A percentile compares a stretch with the other conserved stretches of the same genome.
Conservation (phyloP, 2,329 filamentous ascomycete genomes). For the Aspergillus costaricaensis region DNA sequence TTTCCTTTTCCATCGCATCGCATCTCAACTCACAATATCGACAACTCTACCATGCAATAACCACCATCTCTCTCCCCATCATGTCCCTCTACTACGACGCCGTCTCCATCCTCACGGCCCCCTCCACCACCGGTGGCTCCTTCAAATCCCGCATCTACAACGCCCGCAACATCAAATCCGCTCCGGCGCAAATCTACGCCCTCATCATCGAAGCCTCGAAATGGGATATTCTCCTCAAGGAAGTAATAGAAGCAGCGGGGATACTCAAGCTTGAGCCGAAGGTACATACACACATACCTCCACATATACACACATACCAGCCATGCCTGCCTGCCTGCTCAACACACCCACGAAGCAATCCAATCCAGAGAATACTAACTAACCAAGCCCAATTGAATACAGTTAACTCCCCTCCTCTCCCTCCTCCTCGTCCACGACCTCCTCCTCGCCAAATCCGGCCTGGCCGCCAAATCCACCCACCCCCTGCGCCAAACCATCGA, state of each 20-base stretch:
- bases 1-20: constrained; percentile 2
- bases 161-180: constrained; percentile 72
- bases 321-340: no score
- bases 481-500: constrained; percentile 74
- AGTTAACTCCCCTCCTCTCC: constrained; percentile 79
- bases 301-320: no score
- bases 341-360: no score
- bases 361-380: constrained; percentile 29
- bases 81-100: constrained; percentile 98
- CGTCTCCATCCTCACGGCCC: constrained; percentile 68
- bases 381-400: constrained; percentile 34
- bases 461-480: constrained; percentile 78
- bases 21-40: neutral
- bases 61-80: constrained; percentile 5
- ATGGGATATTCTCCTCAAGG: constrained; percentile 83
- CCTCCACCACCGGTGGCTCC: constrained; percentile 71
- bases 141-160: constrained; percentile 83
- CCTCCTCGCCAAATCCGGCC: constrained; percentile 75
- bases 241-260: constrained; percentile 81
- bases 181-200: constrained; percentile 81
- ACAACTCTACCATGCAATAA: constrained; percentile 4
- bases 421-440: constrained; percentile 85
- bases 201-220: constrained; percentile 83
- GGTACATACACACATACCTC: constrained; percentile 52
- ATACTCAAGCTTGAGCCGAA: constrained; percentile 80